Percentiles rank a stretch among this genome's conserved stretches.
These are phyloP conservation scores for Sporobolomyces phaffii DNA, from an alignment of 768 basidiomycete species.

Conservation along the genomic window DNA sequence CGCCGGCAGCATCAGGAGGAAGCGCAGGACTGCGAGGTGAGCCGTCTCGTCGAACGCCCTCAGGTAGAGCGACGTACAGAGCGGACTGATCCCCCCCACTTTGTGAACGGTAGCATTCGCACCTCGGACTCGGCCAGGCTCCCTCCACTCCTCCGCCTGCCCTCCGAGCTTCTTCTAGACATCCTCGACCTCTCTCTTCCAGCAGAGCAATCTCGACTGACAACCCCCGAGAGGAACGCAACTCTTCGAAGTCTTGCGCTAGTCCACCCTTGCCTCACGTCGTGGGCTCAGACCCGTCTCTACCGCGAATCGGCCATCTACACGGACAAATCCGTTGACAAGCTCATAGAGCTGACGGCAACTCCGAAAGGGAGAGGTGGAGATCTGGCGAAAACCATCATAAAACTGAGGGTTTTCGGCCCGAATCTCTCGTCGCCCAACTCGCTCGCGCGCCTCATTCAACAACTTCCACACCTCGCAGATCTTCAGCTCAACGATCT, in stretches of 20 bases:
- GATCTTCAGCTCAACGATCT: slow-evolving; percentile 20
- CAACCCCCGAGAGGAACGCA: slow-evolving; percentile 7
- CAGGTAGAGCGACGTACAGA: not conserved
- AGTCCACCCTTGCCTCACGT: slow-evolving; percentile 15
- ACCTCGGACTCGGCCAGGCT: slow-evolving; percentile 1
- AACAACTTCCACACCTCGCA: slow-evolving; percentile 8
- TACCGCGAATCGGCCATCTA: slow-evolving; percentile 8
- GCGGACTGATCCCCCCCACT: not conserved
- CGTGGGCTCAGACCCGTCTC: slow-evolving; percentile 18
- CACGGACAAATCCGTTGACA: not conserved
- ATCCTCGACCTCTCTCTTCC: slow-evolving; percentile 26
- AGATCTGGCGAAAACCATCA: not conserved
- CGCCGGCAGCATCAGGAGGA: slow-evolving; percentile 1
- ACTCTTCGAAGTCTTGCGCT: slow-evolving; percentile 8
- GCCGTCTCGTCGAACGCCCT: too few species aligned
- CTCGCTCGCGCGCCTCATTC: slow-evolving; percentile 8
- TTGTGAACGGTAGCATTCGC: not conserved
- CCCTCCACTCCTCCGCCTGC: slow-evolving; percentile 18
- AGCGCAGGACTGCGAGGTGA: not conserved
- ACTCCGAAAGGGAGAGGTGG: not conserved
- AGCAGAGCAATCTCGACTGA: not conserved
- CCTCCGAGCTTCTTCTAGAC: slow-evolving; percentile 22
- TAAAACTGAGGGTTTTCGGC: slow-evolving; percentile 1
- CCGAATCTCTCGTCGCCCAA: not conserved
- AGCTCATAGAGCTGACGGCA: not conserved